Conservation (phyloP, 352 stramenopile genomes). For the Globisporangium recalcitrans region DNA sequence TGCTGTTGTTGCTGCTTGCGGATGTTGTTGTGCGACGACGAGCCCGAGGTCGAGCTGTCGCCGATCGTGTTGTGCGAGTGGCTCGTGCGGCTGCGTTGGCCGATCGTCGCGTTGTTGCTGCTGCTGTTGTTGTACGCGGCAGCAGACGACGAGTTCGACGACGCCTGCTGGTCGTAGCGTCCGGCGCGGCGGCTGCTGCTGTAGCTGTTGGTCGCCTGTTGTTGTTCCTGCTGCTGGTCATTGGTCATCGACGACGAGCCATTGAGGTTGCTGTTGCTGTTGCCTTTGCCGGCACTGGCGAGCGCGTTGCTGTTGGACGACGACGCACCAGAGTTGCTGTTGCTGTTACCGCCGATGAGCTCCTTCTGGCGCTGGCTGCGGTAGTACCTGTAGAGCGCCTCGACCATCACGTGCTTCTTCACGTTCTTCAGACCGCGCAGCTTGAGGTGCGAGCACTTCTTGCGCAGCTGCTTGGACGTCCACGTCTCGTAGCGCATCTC, state of each 20-base stretch:
- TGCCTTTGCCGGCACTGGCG: slow-evolving; percentile 7
- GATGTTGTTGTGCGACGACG: background rate
- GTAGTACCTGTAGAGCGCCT: slow-evolving; percentile 76
- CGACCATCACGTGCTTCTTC: slow-evolving; percentile 85
- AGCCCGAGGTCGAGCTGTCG: background rate
- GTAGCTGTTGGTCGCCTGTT: slow-evolving; percentile 4
- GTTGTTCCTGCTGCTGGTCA: slow-evolving; percentile 13
- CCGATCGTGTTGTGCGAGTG: background rate
- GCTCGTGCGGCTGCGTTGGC: background rate
- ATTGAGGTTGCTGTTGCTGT: too few relatives aligned
- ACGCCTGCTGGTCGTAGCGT: slow-evolving; percentile 8
- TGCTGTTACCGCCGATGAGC: slow-evolving; percentile 9
- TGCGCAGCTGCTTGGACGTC: slow-evolving; percentile 78
- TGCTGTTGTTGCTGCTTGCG: slow-evolving; percentile 14
- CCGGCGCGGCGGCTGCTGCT: background rate
- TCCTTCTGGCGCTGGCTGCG: slow-evolving; percentile 57
- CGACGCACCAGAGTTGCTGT: too few relatives aligned
- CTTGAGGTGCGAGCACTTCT: slow-evolving; percentile 79
- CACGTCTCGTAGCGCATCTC: slow-evolving; percentile 72
- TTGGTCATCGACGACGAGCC: too few relatives aligned
- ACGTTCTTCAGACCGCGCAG: slow-evolving; percentile 79
- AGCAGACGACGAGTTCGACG: background rate
- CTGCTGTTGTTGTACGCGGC: slow-evolving; percentile 12
- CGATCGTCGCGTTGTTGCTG: slow-evolving; percentile 12
- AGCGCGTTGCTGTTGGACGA: background rate